These are phyloP conservation scores for Fraxinus dipetala DNA, from an alignment of 305 asterid genomes.

Conservation along the genomic window DNA sequence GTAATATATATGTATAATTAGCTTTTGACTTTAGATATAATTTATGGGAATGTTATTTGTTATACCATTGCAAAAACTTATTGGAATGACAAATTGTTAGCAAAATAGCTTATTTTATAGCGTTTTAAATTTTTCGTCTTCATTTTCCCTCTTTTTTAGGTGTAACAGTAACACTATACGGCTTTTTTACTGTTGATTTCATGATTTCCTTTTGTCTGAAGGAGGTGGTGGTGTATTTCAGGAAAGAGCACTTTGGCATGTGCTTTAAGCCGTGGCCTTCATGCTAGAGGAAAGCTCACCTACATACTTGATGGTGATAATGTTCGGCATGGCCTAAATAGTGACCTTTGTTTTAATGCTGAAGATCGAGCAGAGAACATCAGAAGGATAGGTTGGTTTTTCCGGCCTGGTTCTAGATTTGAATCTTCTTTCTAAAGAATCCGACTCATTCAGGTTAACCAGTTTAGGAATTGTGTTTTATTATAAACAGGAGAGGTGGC, in stretches of 20 bases:
- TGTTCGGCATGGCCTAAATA: conserved; percentile 90
- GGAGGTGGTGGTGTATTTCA: conserved; percentile 27
- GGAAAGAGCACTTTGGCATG: conserved; percentile 99
- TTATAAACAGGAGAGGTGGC: conserved; percentile 79
- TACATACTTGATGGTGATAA: conserved; percentile 98
- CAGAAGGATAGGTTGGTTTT: conserved; percentile 77
- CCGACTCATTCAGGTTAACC: background rate
- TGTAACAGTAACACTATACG: background rate
- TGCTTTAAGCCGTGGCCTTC: conserved; percentile 72
- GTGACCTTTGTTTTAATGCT: conserved; percentile 81
- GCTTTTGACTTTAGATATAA: background rate
- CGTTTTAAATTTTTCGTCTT: background rate
- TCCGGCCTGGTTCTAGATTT: background rate
- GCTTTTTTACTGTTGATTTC: conserved; percentile 17
- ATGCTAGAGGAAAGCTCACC: conserved; percentile 80
- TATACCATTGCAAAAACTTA: background rate
- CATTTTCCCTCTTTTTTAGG: background rate
- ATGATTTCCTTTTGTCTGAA: conserved; percentile 5
- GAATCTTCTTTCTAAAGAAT: background rate
- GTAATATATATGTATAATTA: background rate
- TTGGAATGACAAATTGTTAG: background rate
- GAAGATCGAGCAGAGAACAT: conserved; percentile 96
- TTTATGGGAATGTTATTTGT: background rate
- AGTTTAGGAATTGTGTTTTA: background rate
- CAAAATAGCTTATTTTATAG: background rate